Base-by-base conservation (phyloP, 257 asterid genomes). In the Eustoma russellianum region DNA sequence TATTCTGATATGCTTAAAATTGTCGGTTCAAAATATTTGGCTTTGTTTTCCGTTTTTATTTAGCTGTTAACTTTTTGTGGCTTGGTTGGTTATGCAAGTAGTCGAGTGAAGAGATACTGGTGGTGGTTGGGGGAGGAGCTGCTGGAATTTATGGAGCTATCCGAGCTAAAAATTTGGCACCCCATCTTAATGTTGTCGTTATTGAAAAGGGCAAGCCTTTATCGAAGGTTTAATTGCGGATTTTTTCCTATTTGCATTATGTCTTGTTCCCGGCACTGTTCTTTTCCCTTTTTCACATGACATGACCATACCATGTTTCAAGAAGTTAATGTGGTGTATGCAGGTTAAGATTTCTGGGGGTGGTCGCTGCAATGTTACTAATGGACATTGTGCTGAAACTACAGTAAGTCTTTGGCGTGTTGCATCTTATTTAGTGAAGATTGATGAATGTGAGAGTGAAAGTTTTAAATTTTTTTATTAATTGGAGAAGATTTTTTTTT, bases 341-440 rank as follows among this genome's bases (percentile, higher is more conserved):
- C 75, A 91, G 98, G 98, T 91, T 67, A 87, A 79, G 77, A 84
- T 91, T 62, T 91, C 96, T 47, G 98, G 98, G 41, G 98, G 98
- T 11, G 98, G 98, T 13, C 80, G 98, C 45, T 91, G 98, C 72
- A 91, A 91, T 50, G 95, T 91, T 67, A 91, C 98, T 17, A 84
- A 91, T 62, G 98, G 96, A 30, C 83, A 84, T 69, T 80, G 65
- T 59, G 67, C 56, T 53, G 96, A 91, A 69, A 79, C 67, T 49
- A 50, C 49, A 88, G 98, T 91, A 70, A 74, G 81, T 33, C 2
- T 35, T 57, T 50, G 18, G n/a, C 17, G 15, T 52, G 13, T 67
- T 35, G 16, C 40, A 18, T 11, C 47, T 44, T 33, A 17, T 17
- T 43, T 17, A 9, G 33, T 65, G n/a, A 8, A 51, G 30, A 24